Evolutionary conservation across 1,139 yeast genomes (phyloP).

Genomic region (Yamadazyma atlantica): DNA sequence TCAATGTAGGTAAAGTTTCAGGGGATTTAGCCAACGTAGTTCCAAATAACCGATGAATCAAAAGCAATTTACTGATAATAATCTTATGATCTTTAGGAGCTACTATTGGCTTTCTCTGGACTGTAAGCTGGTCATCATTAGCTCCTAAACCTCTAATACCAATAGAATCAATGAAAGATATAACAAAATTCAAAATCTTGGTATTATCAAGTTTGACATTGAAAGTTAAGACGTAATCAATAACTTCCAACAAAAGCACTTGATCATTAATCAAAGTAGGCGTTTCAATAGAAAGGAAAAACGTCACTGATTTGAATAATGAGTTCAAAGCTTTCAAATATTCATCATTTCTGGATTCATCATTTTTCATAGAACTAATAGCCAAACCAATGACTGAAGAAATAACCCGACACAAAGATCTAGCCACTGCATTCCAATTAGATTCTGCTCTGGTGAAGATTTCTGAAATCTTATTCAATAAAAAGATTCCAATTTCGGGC

Average conservation of each 20-base stretch:
- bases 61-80: conserved; percentile 55
- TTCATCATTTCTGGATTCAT: conserved; percentile 21
- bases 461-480: conserved; percentile 47
- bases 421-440: conserved; percentile 62
- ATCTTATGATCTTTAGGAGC: conserved; percentile 51
- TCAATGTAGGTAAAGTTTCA: conserved; percentile 43
- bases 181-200: conserved; percentile 39
- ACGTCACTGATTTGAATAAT: conserved; percentile 42
- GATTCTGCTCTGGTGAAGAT: conserved; percentile 50
- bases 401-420: conserved; percentile 62
- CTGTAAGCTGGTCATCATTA: conserved; percentile 30
- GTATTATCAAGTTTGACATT: conserved; percentile 37
- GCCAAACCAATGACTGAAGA: conserved; percentile 49
- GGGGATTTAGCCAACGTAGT: conserved; percentile 40
- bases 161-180: conserved; percentile 47
- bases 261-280: conserved; percentile 58
- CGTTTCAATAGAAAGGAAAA: conserved; percentile 49
- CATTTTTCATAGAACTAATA: conserved; percentile 23
- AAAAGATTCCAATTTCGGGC: conserved; percentile 52
- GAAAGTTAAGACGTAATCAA: conserved; percentile 53
- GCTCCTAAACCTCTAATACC: conserved; percentile 56
- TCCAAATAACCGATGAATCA: conserved; percentile 58
- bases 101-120: conserved; percentile 28
- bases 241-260: conserved; percentile 53
- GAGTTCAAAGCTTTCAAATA: conserved; percentile 31